Conservation (phyloP, 768 basidiomycete genomes). For the Trametes gibbosa region DNA sequence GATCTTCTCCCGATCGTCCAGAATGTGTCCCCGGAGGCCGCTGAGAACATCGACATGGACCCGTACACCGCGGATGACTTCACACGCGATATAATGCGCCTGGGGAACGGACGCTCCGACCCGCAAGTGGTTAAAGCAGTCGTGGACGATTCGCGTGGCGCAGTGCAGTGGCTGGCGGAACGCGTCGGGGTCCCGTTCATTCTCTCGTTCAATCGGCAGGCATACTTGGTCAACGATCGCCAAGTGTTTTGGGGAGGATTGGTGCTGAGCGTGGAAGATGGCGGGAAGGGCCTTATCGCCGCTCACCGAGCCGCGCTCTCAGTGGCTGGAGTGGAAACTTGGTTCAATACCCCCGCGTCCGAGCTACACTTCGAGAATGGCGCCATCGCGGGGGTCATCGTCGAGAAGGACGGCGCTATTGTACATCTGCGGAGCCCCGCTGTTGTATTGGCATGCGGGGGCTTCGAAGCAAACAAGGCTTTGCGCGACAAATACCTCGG, state of each 20-base stretch:
- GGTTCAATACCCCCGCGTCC: slow-evolving; percentile 53
- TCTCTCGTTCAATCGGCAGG: slow-evolving; percentile 63
- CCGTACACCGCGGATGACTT: slow-evolving; percentile 58
- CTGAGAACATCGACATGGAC: slow-evolving; percentile 50
- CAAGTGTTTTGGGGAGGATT: slow-evolving; percentile 73
- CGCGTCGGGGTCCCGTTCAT: slow-evolving; percentile 51
- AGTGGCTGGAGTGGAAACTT: slow-evolving; percentile 49
- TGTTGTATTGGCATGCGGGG: slow-evolving; percentile 64
- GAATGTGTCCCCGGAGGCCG: slow-evolving; percentile 44
- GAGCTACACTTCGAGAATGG: slow-evolving; percentile 37
- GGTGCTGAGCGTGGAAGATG: slow-evolving; percentile 57
- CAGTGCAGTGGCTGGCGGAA: slow-evolving; percentile 55
- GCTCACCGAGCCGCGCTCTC: slow-evolving; percentile 51
- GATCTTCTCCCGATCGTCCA: slow-evolving; percentile 57
- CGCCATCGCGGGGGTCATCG: slow-evolving; percentile 46
- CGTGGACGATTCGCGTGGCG: slow-evolving; percentile 53
- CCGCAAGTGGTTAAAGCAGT: slow-evolving; percentile 47
- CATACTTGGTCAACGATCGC: slow-evolving; percentile 59
- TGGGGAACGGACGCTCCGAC: slow-evolving; percentile 51
- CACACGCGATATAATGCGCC: slow-evolving; percentile 56
- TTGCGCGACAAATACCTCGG: slow-evolving; percentile 56
- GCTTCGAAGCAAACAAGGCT: slow-evolving; percentile 57
- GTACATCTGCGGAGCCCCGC: slow-evolving; percentile 39
- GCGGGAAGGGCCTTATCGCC: slow-evolving; percentile 65
- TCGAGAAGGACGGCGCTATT: slow-evolving; percentile 37